Evolutionary conservation across 2,329 filamentous ascomycete genomes (phyloP), one percentile per base, ranked within the genome.

Genomic region (Apiospora kogelbergensis): DNA sequence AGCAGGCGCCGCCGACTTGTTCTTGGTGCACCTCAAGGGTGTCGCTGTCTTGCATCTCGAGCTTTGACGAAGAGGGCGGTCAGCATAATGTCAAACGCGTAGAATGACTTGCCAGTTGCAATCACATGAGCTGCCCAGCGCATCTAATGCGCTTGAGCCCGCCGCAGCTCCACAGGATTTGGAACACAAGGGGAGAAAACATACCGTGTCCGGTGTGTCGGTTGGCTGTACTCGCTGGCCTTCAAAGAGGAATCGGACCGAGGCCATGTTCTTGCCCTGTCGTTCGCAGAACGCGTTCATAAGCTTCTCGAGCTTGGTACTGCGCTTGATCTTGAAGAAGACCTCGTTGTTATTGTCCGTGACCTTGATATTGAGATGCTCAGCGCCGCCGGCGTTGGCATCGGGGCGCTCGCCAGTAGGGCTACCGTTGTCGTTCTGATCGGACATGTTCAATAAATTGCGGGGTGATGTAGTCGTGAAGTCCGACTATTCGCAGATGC

Each of bases 331-430:
- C 87, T 99, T 99, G 87, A 99, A 99, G 82, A 98, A 99, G 76
- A 99, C 95, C 80, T 99, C 96, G 80, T 99, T 99, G 85, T 98
- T 98, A 84, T 97, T 98, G 76, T 99, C 96, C 0, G 96, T 98
- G 17, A 99, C 96, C 81, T 99, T 99, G 84, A 99, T 98, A 84
- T 99, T 99, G 6, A 99, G 86, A 81, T 99, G 96, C 83, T 98
- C 95, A 40, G 84, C 84, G 68, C 84, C 83, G 30, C 84, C 83
- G 67, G 82, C 77, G 40, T 83, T 80, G 33, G 80, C 80, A 67
- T 83, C 78, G 66, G 74, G 76, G 68, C 80, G 80, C 71, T 80
- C 80, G 53, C 80, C 80, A 67, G 77, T 76, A 68, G 84, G 83
- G 75, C 82, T 81, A 73, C 84, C 84, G 71, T 84, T 84, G 70